Evolutionary conservation across 2,329 filamentous ascomycete species (phyloP), one percentile per base, ranked within the genome.

Genomic region (Didymella keratinophila): DNA sequence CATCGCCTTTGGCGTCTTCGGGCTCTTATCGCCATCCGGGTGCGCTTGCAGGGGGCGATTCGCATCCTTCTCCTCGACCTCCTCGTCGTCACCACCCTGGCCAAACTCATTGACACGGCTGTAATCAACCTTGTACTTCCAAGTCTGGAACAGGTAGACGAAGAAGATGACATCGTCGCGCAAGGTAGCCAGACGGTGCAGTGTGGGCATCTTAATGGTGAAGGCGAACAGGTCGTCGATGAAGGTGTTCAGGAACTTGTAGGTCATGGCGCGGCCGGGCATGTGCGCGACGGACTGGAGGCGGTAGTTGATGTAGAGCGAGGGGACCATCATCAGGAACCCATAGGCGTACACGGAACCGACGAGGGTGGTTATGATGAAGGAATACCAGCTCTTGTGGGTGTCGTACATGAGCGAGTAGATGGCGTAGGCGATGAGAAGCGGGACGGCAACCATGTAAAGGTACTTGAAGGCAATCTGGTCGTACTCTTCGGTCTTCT

Each of bases 141-240:
- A 99, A 61, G 89, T 87, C 81, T 99, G 95, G 79, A 99, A 99
- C 4, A 99, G 70, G 80, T 97, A 99, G 58, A 99, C 84, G 76
- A 99, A 99, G 84, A 99, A 99, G 74, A 99, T 98, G 65, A 99
- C 84, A 73, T 99, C 95, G 76, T 99, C 95, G 60, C 95, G 86
- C 63, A 99, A 85, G 0, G 95, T 98, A 0, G 95, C 93, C 49
- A 99, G 83, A 16, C 95, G 87, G 78, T 99, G 95, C 50, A 99
- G 83, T 62, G 93, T 87, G 0, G 95, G 95, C 95, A 99, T 99
- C 82, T 98, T 98, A 82, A 99, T 97, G 37, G 95, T 99, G 73
- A 98, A 99, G 2, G 95, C 95, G 74, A 99, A 99, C 30, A 99
- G 83, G 74, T 99, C 95, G 78, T 99, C 95, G 76, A 99, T 98